Conservation (phyloP, 768 basidiomycete genomes). For the Daedalea quercina region DNA sequence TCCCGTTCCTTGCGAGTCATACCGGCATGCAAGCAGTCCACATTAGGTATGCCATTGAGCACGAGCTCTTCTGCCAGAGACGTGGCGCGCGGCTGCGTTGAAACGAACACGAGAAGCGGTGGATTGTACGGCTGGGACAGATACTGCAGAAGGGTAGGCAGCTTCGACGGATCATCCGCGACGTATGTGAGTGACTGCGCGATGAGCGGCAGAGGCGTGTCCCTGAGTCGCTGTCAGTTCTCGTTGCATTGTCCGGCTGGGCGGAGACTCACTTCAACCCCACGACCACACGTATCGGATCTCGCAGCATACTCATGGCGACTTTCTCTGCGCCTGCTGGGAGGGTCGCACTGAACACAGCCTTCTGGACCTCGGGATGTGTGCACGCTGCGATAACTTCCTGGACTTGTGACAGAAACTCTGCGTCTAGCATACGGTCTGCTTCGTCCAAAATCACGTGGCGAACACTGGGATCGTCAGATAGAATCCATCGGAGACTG, state of each 20-base stretch:
- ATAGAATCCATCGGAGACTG: background rate
- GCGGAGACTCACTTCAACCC: conserved; percentile 73
- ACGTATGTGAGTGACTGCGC: conserved; percentile 86
- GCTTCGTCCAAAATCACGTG: conserved; percentile 89
- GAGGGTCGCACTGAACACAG: conserved; percentile 92
- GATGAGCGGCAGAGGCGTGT: conserved; percentile 91
- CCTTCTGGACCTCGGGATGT: conserved; percentile 66
- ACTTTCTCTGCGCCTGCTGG: conserved; percentile 84
- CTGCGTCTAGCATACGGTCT: conserved; percentile 82
- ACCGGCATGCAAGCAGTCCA: conserved; percentile 89
- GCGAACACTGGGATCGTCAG: conserved; percentile 52
- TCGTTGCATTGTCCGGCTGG: background rate
- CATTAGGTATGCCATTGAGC: conserved; percentile 70
- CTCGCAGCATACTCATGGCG: conserved; percentile 75
- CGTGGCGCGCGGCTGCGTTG: conserved; percentile 78
- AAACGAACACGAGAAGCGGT: conserved; percentile 87
- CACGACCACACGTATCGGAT: conserved; percentile 92
- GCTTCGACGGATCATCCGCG: conserved; percentile 89
- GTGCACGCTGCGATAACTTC: conserved; percentile 81
- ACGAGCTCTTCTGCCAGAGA: conserved; percentile 78
- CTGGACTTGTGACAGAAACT: conserved; percentile 84
- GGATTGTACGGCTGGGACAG: conserved; percentile 81
- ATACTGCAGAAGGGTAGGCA: conserved; percentile 79
- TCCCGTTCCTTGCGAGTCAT: conserved; percentile 85
- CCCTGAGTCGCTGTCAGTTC: conserved; percentile 40